Base-by-base conservation (phyloP, 106 monocot species). In the Cymbidium sinense region DNA sequence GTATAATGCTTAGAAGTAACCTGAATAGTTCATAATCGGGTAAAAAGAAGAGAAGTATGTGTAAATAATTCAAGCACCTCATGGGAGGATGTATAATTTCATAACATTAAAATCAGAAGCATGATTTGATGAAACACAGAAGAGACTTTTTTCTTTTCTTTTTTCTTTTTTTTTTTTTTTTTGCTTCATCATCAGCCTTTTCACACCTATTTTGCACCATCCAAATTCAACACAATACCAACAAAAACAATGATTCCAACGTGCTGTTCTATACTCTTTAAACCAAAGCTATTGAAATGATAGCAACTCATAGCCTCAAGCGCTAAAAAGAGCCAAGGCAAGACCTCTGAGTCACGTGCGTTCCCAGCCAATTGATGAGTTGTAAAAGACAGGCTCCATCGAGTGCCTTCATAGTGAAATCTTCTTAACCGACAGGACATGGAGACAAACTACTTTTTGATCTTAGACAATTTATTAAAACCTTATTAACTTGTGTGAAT, bases 1-100 rank as follows among this genome's bases (percentile, higher is more conserved):
- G 85, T 77, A 70, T 99, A 99, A 15, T 78, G 81, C 78, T 89
- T 92, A 34, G 99, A 99, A 77, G 91, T 94, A 78, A 99, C 92
- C 96, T 98, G 89, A 52, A 69, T 65, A 81, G 13, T 65, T 75
- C 43, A 54, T 4, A 72, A 55, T 51, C 21, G 30, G 5, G 28
- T 3, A 72, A 20, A 74, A 23, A 44, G 20, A 23, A 70, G 73
- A 47, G 17, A 17, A 71, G 25, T 35, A 11, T 21, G 1, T 43
- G 2, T 44, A 74, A 74, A 43, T 44, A 20, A 74, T 10, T 43
- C 15, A 33, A 33, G 43, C 2, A 17, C 7, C 0, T 25, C 7
- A 27, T 74, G 12, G 44, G 74, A 47, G 28, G 74, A 10, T 74
- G 74, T 28, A 44, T 1, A 44, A 74, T 44, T 8, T 20, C 19